Base-by-base conservation (phyloP, 495 filamentous ascomycete species). In the Lepraria neglecta region DNA sequence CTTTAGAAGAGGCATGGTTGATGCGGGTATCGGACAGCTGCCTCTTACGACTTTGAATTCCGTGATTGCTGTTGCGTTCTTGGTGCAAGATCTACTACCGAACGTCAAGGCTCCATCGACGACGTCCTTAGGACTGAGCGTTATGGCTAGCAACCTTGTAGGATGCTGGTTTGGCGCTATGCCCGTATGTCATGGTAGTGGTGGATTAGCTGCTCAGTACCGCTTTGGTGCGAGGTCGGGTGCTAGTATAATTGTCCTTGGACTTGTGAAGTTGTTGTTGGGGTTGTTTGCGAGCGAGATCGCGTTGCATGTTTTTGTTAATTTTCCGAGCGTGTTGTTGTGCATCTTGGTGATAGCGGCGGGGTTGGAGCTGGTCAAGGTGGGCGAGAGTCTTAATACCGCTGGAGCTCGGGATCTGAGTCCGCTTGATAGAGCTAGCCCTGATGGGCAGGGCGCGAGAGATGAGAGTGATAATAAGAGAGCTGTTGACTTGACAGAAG, bases 121-220 rank as follows among this genome's bases (percentile, higher is more conserved):
- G 17, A 91, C 89, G 0, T 76, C 82, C 2, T 77, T 97, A 21
- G 92, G 91, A 0, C 67, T 95, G 55, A 92, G 88, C 48, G 88
- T 97, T 9, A 83, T 84, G 0, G 65, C 72, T 4, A 94, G 95
- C 85, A 97, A 97, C 69, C 74, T 97, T 6, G 64, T 87, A 6
- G 87, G 88, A 7, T 91, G 87, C 72, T 92, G 88, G 87, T 94
- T 96, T 70, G 92, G 91, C 33, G 88, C 86, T 0, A 97, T 97
- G 92, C 92, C 92, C 6, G 87, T 95, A 3, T 97, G 92, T 67
- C 92, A 97, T 69, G 92, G 92, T 21, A 90, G 90, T 14, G 92
- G 92, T 3, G 92, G 92, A 0, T 76, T 97, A 0, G 92, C 92
- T 3, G 92, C 85, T 1, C 92, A 96, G 69, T 88, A 89, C 67